These are phyloP conservation scores for Guillardia theta DNA, from an alignment of 78 protist genomes.

Conservation along the genomic window DNA sequence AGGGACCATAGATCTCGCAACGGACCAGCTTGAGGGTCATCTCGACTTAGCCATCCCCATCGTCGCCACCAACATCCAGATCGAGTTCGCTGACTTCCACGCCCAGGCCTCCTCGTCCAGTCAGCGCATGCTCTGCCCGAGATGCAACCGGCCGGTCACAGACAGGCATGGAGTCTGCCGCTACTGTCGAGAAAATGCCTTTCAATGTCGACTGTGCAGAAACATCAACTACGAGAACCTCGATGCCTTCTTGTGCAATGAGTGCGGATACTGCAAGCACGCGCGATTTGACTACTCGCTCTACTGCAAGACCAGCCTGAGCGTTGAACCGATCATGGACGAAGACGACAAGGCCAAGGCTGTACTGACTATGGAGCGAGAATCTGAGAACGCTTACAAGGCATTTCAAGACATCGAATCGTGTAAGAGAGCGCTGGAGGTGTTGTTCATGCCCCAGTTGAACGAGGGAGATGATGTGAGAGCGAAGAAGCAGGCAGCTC, in stretches of 20 bases:
- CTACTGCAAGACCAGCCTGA: neutral
- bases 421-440: neutral
- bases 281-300: conserved; percentile 74
- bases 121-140: conserved; percentile 68
- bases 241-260: conserved; percentile 89
- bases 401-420: neutral
- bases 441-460: too few relatives aligned
- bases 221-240: conserved; percentile 92
- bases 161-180: conserved; percentile 85
- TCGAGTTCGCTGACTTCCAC: conserved; percentile 82
- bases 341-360: conserved; percentile 69
- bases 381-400: conserved; percentile 67
- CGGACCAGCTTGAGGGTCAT: conserved; percentile 61
- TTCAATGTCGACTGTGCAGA: conserved; percentile 91
- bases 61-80: conserved; percentile 68
- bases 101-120: conserved; percentile 2
- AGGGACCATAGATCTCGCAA: conserved; percentile 38
- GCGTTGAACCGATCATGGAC: conserved; percentile 59
- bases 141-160: conserved; percentile 73
- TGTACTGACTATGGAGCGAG: conserved; percentile 47
- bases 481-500: too few relatives aligned
- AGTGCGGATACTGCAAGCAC: conserved; percentile 88
- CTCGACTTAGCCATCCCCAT: conserved; percentile 66
- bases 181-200: conserved; percentile 91
- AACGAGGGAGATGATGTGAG: too few relatives aligned